These are phyloP conservation scores for Phytophthora syringae DNA, from an alignment of 352 stramenopile genomes.

Conservation along the genomic window DNA sequence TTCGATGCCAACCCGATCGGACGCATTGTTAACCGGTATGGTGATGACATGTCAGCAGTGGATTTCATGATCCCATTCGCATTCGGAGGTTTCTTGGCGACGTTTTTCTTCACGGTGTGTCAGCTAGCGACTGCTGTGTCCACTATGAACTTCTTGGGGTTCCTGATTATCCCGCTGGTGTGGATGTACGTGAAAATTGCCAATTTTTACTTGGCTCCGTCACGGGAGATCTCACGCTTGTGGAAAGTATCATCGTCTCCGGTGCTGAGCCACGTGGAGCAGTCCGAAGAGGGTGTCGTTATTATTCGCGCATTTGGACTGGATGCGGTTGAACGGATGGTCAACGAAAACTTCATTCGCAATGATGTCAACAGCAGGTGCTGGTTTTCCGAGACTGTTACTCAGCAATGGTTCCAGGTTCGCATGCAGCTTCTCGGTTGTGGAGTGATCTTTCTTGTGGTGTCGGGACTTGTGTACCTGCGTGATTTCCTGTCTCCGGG, in stretches of 20 bases:
- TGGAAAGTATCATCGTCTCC: conserved; percentile 47
- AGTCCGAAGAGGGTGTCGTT: conserved; percentile 40
- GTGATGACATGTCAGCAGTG: conserved; percentile 88
- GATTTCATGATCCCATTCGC: conserved; percentile 72
- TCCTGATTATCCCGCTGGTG: conserved; percentile 78
- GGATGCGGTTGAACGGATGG: conserved; percentile 24
- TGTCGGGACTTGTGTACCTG: conserved; percentile 48
- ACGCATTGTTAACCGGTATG: conserved; percentile 91
- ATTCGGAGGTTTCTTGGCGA: conserved; percentile 49
- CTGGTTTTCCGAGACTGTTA: conserved; percentile 34
- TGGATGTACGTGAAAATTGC: conserved; percentile 75
- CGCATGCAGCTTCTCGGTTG: conserved; percentile 60
- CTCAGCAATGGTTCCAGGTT: conserved; percentile 51
- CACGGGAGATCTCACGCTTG: conserved; percentile 47
- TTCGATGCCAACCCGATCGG: conserved; percentile 93
- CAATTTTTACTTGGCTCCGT: conserved; percentile 46
- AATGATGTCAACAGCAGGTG: conserved; percentile 40
- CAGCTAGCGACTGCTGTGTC: conserved; percentile 78
- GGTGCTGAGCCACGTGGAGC: conserved; percentile 42
- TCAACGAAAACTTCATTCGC: conserved; percentile 32
- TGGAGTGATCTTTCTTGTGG: conserved; percentile 39
- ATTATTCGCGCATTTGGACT: conserved; percentile 48
- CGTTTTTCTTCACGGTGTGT: conserved; percentile 74
- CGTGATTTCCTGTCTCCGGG: conserved; percentile 53
- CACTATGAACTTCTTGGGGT: conserved; percentile 75